Base-by-base conservation (phyloP, 345 rosid genomes). In the Gossypium australe region DNA sequence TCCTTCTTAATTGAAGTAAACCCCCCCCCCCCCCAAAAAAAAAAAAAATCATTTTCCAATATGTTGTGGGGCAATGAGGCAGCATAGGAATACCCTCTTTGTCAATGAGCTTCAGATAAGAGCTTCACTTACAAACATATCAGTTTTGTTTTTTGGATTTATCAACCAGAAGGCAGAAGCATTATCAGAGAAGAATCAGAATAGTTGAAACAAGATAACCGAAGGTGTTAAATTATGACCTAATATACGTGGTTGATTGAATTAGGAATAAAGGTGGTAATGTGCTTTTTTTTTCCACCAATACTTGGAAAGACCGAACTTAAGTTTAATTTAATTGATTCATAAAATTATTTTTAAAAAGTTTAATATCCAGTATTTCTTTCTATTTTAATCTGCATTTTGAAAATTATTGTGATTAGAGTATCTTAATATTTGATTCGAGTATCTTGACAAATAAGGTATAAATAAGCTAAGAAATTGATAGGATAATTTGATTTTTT, bases 181-280 rank as follows among this genome's bases (percentile, higher is more conserved):
- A 67, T 62, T 29, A 22, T 17, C 38, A 57, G 66, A 77, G 78
- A 75, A 75, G 83, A 84, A 84, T 81, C 79, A 65, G 81, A 81
- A 81, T 75, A 72, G 67, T 63, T 45, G 66, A 67, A 70, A 48
- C 56, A 70, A 70, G 78, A 73, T 65, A 65, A 73, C 85, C 80
- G 74, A 78, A 80, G 83, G 89, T 78, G 63, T 51, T n/a, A 43
- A 70, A 16, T 53, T 68, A 65, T 75, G 82, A 75, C 62, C 62
- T 27, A 2, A 43, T 66, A 3, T 57, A 57, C 62, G 8, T 57
- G 62, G 49, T 11, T 68, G 75, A 81, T 43, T 63, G 75, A 76
- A 76, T 56, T 20, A 59, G 67, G 86, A 85, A 86, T 84, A 83
- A 82, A 83, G 83, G 51, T 66, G 18, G 49, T 52, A 65, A 60